Evolutionary conservation across 2,329 filamentous ascomycete species (phyloP).

Genomic region (Claviceps sp.): DNA sequence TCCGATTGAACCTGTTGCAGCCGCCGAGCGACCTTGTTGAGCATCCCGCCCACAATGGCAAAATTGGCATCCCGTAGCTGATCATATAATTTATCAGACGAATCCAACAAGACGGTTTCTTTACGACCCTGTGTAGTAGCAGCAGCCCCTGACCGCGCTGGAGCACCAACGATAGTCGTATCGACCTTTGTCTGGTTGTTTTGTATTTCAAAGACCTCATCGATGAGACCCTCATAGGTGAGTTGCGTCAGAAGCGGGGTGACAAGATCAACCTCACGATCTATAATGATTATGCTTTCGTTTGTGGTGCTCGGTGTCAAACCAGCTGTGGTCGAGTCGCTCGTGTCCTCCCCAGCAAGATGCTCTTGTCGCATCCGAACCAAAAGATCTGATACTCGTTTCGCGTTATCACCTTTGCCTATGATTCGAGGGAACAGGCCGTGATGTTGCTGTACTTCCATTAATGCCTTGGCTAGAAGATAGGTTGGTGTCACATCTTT

Average conservation of each 20-base stretch:
- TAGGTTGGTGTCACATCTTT: conserved; percentile 90
- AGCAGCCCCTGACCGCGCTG: conserved; percentile 46
- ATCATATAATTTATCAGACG: conserved; percentile 76
- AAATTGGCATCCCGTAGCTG: conserved; percentile 89
- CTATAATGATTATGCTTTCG: conserved; percentile 87
- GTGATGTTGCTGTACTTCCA: conserved; percentile 84
- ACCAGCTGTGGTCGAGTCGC: conserved; percentile 47
- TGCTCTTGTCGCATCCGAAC: conserved; percentile 86
- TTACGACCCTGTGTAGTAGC: conserved; percentile 52
- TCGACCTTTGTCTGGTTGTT: conserved; percentile 92
- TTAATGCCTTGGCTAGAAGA: conserved; percentile 77
- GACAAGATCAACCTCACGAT: conserved; percentile 87
- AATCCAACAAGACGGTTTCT: conserved; percentile 78
- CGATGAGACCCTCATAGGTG: conserved; percentile 91
- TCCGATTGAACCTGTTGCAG: conserved; percentile 71
- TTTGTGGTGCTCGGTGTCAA: conserved; percentile 75
- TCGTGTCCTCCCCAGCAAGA: conserved; percentile 61
- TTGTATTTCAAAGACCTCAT: conserved; percentile 83
- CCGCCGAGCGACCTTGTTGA: conserved; percentile 83
- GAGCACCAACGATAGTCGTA: conserved; percentile 72
- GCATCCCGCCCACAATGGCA: conserved; percentile 74
- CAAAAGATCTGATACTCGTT: conserved; percentile 74
- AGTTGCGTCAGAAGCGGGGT: conserved; percentile 87
- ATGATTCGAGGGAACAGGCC: conserved; percentile 90
- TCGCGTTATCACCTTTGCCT: conserved; percentile 90